Percentiles rank a stretch among this genome's conserved stretches.
Evolutionary conservation across 352 stramenopile species (phyloP).

Genomic region (Elongisporangium senticosum): DNA sequence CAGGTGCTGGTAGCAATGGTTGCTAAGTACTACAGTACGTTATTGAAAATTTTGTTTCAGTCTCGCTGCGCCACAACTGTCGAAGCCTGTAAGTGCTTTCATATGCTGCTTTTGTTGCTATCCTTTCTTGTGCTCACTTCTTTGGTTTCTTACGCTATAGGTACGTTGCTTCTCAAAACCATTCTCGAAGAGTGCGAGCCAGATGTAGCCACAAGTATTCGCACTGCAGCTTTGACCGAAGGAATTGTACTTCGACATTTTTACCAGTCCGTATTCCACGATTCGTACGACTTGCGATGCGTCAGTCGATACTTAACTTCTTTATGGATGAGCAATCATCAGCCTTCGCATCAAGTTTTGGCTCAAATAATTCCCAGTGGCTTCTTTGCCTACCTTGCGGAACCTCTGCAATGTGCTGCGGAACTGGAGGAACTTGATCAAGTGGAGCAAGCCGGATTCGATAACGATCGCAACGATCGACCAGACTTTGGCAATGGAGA

Average conservation of each 20-base stretch:
- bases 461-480: slow-evolving; percentile 31
- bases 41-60: slow-evolving; percentile 88
- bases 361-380: slow-evolving; percentile 86
- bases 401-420: slow-evolving; percentile 64
- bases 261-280: slow-evolving; percentile 90
- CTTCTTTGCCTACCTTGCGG: slow-evolving; percentile 86
- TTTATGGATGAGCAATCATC: slow-evolving; percentile 92
- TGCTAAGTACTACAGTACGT: slow-evolving; percentile 70
- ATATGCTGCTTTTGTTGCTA: neutral
- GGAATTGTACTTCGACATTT: slow-evolving; percentile 92
- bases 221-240: slow-evolving; percentile 89
- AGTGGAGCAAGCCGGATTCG: slow-evolving; percentile 64
- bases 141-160: slow-evolving; percentile 34
- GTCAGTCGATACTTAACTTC: slow-evolving; percentile 94
- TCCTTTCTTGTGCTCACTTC: slow-evolving; percentile 1
- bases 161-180: slow-evolving; percentile 90
- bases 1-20: slow-evolving; percentile 52
- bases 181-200: slow-evolving; percentile 87
- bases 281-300: slow-evolving; percentile 89
- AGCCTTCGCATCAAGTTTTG: slow-evolving; percentile 86
- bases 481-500: slow-evolving; percentile 27
- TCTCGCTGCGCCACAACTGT: slow-evolving; percentile 84
- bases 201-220: slow-evolving; percentile 74
- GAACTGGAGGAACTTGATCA: slow-evolving; percentile 87
- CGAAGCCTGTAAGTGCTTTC: slow-evolving; percentile 57